Percentiles rank a stretch among this genome's conserved stretches.
These are phyloP conservation scores for Annona cherimola DNA, from an alignment of 164 flowering plant genomes.

Conservation along the genomic window DNA sequence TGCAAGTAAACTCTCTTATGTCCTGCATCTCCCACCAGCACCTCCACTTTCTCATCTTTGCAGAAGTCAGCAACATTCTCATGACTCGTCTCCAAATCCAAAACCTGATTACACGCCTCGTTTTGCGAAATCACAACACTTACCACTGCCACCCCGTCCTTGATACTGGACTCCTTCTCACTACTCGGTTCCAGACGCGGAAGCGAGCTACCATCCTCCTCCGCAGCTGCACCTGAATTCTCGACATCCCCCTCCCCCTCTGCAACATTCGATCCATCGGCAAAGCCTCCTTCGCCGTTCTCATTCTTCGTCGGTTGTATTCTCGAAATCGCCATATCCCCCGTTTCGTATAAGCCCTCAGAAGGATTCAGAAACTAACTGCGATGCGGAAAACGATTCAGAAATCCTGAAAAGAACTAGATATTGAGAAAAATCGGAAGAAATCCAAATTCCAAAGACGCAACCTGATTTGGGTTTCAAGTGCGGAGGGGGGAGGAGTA, in stretches of 20 bases:
- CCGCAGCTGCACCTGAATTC: background rate
- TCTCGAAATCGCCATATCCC: constrained; percentile 4
- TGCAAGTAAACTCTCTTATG: constrained; percentile 36
- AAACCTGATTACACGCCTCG: constrained; percentile 9
- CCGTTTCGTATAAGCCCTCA: background rate
- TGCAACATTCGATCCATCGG: constrained; percentile 4
- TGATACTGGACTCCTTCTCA: background rate
- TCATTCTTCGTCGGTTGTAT: constrained; percentile 18
- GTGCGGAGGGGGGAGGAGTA: too few species aligned
- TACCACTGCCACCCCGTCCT: constrained; percentile 7
- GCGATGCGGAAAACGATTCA: background rate
- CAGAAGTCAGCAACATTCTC: background rate
- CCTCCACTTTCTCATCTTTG: constrained; percentile 10
- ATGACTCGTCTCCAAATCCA: constrained; percentile 3
- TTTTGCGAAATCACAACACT: constrained; percentile 25
- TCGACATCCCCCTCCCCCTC: constrained; percentile 1
- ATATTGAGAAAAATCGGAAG: background rate
- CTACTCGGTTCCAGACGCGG: background rate
- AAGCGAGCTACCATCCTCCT: constrained; percentile 5
- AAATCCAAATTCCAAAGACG: background rate
- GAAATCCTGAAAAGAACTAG: background rate
- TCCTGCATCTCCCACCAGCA: constrained; percentile 8
- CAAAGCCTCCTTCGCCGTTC: constrained; percentile 2
- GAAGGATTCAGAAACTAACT: background rate
- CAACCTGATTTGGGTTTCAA: background rate